phyloP scores from a whole-genome alignment of 2,329 filamentous ascomycete genomes.

The Biscogniauxia marginata region DNA sequence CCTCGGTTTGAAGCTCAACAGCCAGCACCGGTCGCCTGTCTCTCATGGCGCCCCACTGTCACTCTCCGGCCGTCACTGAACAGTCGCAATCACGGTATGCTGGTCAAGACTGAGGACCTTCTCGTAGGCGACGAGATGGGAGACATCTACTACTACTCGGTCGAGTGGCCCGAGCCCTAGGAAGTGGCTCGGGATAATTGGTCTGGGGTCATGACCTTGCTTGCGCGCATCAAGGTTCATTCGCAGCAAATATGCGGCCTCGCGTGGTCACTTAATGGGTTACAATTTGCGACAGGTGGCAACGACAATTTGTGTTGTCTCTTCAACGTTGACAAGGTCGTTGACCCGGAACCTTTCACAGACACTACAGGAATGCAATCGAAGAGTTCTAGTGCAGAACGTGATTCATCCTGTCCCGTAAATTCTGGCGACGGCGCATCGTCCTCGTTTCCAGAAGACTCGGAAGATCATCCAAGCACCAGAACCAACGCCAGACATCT shows the following conservation, averaged over 20 bases:
- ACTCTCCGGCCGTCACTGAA: conserved; percentile 53
- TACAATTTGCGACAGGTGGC: conserved; percentile 79
- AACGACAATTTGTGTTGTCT: conserved; percentile 90
- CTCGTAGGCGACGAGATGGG: conserved; percentile 83
- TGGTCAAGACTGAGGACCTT: conserved; percentile 74
- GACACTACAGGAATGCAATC: not conserved
- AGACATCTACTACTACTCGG: conserved; percentile 79
- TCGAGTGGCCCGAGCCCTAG: conserved; percentile 76
- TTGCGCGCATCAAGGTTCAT: conserved; percentile 76
- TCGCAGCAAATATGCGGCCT: conserved; percentile 90
- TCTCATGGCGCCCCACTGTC: conserved; percentile 73
- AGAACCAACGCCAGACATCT: conserved; percentile 43
- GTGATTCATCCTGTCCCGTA: not conserved
- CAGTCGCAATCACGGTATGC: conserved; percentile 43
- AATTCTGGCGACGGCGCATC: not conserved
- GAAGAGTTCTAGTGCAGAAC: not conserved
- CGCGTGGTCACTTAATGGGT: conserved; percentile 78
- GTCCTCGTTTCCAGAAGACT: not conserved
- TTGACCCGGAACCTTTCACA: conserved; percentile 26
- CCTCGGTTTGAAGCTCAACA: conserved; percentile 76
- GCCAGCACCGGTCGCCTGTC: conserved; percentile 69
- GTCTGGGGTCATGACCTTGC: conserved; percentile 73
- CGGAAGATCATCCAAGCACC: not conserved
- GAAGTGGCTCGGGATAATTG: conserved; percentile 66
- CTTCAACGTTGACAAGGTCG: conserved; percentile 66